A percentile compares a stretch with the other conserved stretches of the same genome.
These are phyloP conservation scores for Solanum hybrid DNA, from an alignment of 305 asterid genomes.

Conservation along the genomic window DNA sequence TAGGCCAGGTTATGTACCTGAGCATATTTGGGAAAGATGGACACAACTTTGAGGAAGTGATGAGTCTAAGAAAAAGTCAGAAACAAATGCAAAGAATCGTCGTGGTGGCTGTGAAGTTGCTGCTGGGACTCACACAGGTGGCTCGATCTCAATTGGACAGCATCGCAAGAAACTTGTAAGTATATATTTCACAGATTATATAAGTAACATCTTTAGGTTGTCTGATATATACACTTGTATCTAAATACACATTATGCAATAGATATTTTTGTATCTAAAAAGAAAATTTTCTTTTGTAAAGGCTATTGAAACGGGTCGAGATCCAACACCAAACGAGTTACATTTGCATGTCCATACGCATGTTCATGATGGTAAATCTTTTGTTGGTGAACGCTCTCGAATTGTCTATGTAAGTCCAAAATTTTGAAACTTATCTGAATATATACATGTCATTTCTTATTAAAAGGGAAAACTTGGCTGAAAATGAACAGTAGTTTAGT, in stretches of 20 bases:
- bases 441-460: too few species aligned
- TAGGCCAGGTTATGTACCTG: too few species aligned
- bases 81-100: too few species aligned
- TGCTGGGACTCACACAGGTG: not conserved
- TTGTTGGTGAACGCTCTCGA: not conserved
- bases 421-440: not conserved
- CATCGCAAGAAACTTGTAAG: not conserved
- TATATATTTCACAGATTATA: not conserved
- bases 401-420: not conserved
- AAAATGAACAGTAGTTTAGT: too few species aligned
- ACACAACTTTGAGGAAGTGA: too few species aligned
- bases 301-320: not conserved
- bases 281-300: not conserved
- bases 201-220: not conserved
- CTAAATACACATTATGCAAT: not conserved
- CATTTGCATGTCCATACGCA: not conserved
- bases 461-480: too few species aligned
- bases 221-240: not conserved
- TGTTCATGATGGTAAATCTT: too few species aligned
- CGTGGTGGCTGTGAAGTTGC: too few species aligned
- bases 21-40: too few species aligned
- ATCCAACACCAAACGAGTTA: not conserved
- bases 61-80: too few species aligned
- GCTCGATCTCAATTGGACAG: not conserved
- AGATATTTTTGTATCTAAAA: not conserved